phyloP scores from a whole-genome alignment of 257 asterid genomes.

The Lithospermum erythrorhizon region DNA sequence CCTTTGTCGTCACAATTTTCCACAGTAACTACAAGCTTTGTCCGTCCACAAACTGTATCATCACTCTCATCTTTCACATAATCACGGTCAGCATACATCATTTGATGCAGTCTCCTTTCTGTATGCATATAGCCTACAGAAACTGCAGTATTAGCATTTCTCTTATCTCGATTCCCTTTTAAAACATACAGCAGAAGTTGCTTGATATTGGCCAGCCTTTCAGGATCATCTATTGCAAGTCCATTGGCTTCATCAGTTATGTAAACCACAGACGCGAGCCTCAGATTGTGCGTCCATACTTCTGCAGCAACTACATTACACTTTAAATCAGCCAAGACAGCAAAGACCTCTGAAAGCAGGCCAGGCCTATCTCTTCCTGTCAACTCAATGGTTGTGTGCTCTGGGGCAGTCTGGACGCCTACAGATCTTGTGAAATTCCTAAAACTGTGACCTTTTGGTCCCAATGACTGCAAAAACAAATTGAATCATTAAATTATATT shows the following conservation, averaged over 20 bases:
- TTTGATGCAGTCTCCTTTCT: slow-evolving; percentile 50
- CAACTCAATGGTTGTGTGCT: slow-evolving; percentile 63
- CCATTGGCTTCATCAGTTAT: slow-evolving; percentile 38
- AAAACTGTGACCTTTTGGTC: slow-evolving; percentile 38
- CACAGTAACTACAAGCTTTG: slow-evolving; percentile 20
- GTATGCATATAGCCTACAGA: slow-evolving; percentile 36
- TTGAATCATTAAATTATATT: not conserved
- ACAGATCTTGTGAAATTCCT: slow-evolving; percentile 49
- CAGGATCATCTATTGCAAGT: slow-evolving; percentile 28
- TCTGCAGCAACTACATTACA: slow-evolving; percentile 75
- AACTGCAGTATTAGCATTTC: slow-evolving; percentile 35
- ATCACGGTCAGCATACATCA: slow-evolving; percentile 35
- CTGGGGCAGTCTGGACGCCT: slow-evolving; percentile 48
- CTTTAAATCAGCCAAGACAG: slow-evolving; percentile 67
- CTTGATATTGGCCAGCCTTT: slow-evolving; percentile 33
- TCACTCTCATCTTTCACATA: slow-evolving; percentile 11
- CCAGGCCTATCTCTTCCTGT: slow-evolving; percentile 81
- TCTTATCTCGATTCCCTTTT: slow-evolving; percentile 31
- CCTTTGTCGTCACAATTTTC: slow-evolving; percentile 16
- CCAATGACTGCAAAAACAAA: slow-evolving; percentile 40
- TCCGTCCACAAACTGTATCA: slow-evolving; percentile 11
- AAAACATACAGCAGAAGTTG: slow-evolving; percentile 44
- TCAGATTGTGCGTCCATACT: slow-evolving; percentile 88
- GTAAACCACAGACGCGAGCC: slow-evolving; percentile 71
- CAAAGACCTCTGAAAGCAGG: slow-evolving; percentile 68